Percentiles rank a stretch among this genome's conserved stretches.
phyloP scores from a whole-genome alignment of 2,329 filamentous ascomycete species.

The Aspergillus aculeatus region DNA sequence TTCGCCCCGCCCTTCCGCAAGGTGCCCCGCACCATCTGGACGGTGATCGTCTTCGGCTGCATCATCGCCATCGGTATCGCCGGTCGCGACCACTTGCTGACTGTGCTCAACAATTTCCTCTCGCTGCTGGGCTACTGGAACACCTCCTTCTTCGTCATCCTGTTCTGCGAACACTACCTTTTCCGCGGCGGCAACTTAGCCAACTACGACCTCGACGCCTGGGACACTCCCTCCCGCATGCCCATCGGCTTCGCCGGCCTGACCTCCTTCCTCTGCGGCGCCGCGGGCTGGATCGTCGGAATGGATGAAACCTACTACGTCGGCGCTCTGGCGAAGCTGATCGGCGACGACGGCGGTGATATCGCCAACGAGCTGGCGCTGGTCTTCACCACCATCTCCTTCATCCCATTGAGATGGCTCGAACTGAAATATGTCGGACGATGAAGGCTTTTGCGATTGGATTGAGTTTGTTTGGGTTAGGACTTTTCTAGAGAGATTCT shows the following conservation, averaged over 20 bases:
- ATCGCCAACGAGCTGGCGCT: conserved; percentile 56
- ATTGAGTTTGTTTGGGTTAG: no score
- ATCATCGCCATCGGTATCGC: conserved; percentile 48
- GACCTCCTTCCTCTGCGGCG: conserved; percentile 46
- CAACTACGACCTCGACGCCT: conserved; percentile 52
- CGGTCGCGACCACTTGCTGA: conserved; percentile 45
- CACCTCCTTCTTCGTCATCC: conserved; percentile 50
- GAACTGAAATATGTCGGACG: conserved; percentile 50
- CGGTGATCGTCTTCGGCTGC: conserved; percentile 45
- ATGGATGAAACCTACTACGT: conserved; percentile 61
- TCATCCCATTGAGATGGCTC: conserved; percentile 49
- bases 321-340: conserved; percentile 46
- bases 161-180: conserved; percentile 51
- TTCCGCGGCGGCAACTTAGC: conserved; percentile 45
- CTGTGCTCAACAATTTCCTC: conserved; percentile 50
- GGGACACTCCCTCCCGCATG: conserved; percentile 47
- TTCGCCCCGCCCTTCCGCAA: conserved; percentile 45
- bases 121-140: conserved; percentile 53
- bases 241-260: conserved; percentile 48
- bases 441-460: conserved; percentile 17
- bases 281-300: conserved; percentile 54
- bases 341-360: conserved; percentile 50
- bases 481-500: no score
- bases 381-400: conserved; percentile 49
- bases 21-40: conserved; percentile 52